Evolutionary conservation across 108 stramenopile genomes (phyloP), one percentile per base, ranked within the genome.

Genomic region (Pseudonitzschia multistriata): DNA sequence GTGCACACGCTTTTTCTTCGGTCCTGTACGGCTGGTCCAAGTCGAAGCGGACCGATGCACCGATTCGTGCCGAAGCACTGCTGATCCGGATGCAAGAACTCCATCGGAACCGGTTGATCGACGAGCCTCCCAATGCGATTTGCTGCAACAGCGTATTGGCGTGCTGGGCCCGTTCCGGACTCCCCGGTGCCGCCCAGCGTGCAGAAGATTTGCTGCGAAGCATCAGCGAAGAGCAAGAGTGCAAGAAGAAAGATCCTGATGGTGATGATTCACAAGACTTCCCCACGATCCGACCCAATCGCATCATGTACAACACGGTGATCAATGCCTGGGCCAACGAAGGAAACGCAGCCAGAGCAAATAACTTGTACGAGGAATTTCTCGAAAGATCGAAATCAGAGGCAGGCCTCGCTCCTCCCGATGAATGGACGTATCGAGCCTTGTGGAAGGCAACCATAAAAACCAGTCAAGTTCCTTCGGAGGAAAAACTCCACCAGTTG

Each of bases 301-400:
- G 72, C 52, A 78, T 82, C 22, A 80, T 74, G 35, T 82, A 82
- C 80, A 88, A 85, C 53, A 77, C 83, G 27, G 88, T 88, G 0
- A 55, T 88, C 49, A 85, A 84, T 69, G 82, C 88, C 4, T 88
- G 78, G 80, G 88, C 88, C 36, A 84, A 85, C 48, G 69, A 85
- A 47, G 74, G 47, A 39, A 59, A 68, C 25, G 31, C 65, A 14
- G 50, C 40, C n/a, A 35, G 59, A 57, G 53, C 63, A 0, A 42
- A 62, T 49, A 22, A 29, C 24, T 45, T 39, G n/a, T 25, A 47
- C n/a, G 5, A 53, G 49, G 53, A 65, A 24, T 36, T 69, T 21
- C 4, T 37, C n/a, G 37, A 57, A 3, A 25, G 21, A 54, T 19
- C 34, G 14, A 15, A 40, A 42, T 27, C 34, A n/a, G 25, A 69